Evolutionary conservation across 345 rosid species (phyloP), one percentile per base, ranked within the genome.

Genomic region (Syzygium aromaticum): DNA sequence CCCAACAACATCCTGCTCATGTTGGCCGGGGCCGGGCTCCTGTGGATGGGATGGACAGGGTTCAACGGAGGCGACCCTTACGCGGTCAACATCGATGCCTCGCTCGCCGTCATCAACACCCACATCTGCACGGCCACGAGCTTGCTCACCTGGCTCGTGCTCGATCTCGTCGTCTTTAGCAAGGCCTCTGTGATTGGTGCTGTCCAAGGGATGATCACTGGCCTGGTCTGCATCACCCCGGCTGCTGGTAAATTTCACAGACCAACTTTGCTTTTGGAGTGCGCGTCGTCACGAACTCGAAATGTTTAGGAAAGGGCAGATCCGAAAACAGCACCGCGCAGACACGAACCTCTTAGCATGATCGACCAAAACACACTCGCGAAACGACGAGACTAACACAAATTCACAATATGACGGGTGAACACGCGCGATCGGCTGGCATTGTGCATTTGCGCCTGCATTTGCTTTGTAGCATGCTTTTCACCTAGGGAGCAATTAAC

Each of bases 21-120:
- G 95, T 43, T 92, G 61, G 85, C 77, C 46, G 94, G 95, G 30
- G 95, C 95, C 25, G 94, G 95, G 82, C 38, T 92, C 27, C 92
- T 92, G 7, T 93, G 94, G 95, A 88, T 93, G 93, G 95, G 94
- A 1, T 93, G 95, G 94, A 87, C 95, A 1, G 95, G 94, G 46
- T 93, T 92, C 86, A 92, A 93, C 54, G 95, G 95, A 87, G 95
- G 95, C 38, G 95, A 91, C 87, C 93, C 95, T 51, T 93, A 91
- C 53, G 63, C 52, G 3, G 91, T 84, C 28, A 88, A 84, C 87
- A 16, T 15, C 0, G 94, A 92, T 25, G 92, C 95, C 8, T 92
- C 94, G 25, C 86, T 93, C 13, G 94, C 95, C 2, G 90, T 93
- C 46, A 38, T 92, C 77, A 91, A 93, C 90, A 93, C 94, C 27